Conservation (phyloP, 2,329 filamentous ascomycete genomes). For the Talaromyces sp. region DNA sequence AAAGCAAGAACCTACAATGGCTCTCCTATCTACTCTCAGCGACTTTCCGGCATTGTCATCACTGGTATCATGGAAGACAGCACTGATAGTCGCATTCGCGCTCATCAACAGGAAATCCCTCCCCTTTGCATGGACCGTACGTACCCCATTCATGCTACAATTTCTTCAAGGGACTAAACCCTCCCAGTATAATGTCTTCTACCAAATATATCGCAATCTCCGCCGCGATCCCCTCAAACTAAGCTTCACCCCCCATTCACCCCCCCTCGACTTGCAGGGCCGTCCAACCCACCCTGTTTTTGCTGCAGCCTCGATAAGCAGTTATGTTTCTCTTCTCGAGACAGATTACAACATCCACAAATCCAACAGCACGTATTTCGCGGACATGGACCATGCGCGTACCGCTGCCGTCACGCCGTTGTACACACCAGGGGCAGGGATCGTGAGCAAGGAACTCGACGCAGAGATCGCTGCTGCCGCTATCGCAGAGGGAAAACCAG, state of each 20-base stretch:
- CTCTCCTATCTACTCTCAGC: conserved; percentile 10
- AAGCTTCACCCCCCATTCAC: conserved; percentile 8
- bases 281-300: conserved; percentile 61
- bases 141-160: conserved; percentile 27
- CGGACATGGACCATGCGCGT: conserved; percentile 78
- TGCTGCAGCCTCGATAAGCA: conserved; percentile 63
- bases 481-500: conserved; percentile 47
- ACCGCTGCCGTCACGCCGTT: conserved; percentile 73
- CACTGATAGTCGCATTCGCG: conserved; percentile 50
- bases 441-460: conserved; percentile 52
- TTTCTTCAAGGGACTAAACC: not conserved
- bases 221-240: conserved; percentile 44
- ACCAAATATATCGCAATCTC: conserved; percentile 55
- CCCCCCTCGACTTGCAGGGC: conserved; percentile 31
- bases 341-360: conserved; percentile 86
- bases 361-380: conserved; percentile 80
- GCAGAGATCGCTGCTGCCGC: conserved; percentile 48
- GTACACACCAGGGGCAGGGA: conserved; percentile 55
- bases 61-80: conserved; percentile 30
- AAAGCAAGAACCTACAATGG: conserved; percentile 8
- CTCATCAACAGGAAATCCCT: conserved; percentile 69
- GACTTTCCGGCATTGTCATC: not conserved
- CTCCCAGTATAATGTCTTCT: conserved; percentile 23
- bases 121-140: conserved; percentile 72
- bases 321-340: conserved; percentile 67